These are phyloP conservation scores for Moricandia moricandioides DNA, from an alignment of 345 rosid species.

Conservation along the genomic window DNA sequence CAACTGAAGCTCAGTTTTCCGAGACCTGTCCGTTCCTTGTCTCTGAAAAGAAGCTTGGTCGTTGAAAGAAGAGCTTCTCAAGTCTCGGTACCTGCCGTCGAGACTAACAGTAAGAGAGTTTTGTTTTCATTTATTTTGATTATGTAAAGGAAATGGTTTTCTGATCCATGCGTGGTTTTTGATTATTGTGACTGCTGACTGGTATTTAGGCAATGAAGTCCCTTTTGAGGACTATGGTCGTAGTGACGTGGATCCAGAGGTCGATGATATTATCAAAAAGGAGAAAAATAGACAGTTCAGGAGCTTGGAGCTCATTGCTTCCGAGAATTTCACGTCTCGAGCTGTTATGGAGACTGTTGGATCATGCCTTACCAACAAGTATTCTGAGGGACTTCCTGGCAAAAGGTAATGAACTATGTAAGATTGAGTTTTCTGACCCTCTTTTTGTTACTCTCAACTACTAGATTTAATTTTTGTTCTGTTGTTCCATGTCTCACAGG, in stretches of 20 bases:
- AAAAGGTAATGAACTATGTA: conserved; percentile 58
- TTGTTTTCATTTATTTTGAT: not conserved
- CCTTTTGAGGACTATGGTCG: conserved; percentile 57
- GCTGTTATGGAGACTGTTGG: conserved; percentile 99
- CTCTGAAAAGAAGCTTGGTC: conserved; percentile 47
- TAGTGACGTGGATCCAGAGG: conserved; percentile 74
- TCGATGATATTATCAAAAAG: conserved; percentile 53
- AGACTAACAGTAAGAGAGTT: conserved; percentile 45
- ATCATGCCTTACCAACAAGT: conserved; percentile 90
- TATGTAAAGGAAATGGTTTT: not conserved
- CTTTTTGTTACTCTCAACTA: not conserved
- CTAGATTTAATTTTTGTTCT: not conserved
- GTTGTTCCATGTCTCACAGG: conserved; percentile 34
- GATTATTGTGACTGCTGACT: not conserved
- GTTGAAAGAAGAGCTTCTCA: conserved; percentile 54
- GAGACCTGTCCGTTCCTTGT: conserved; percentile 42
- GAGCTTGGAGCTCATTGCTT: conserved; percentile 92
- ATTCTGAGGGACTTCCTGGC: conserved; percentile 92
- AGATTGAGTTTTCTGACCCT: not conserved
- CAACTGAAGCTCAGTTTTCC: conserved; percentile 43
- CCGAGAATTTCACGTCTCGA: conserved; percentile 88
- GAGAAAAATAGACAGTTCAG: conserved; percentile 86
- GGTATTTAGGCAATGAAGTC: conserved; percentile 43
- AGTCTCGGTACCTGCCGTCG: conserved; percentile 49
- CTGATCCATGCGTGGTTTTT: not conserved